phyloP scores from a whole-genome alignment of 805 yeast species.

The Candida ipomoeae region DNA sequence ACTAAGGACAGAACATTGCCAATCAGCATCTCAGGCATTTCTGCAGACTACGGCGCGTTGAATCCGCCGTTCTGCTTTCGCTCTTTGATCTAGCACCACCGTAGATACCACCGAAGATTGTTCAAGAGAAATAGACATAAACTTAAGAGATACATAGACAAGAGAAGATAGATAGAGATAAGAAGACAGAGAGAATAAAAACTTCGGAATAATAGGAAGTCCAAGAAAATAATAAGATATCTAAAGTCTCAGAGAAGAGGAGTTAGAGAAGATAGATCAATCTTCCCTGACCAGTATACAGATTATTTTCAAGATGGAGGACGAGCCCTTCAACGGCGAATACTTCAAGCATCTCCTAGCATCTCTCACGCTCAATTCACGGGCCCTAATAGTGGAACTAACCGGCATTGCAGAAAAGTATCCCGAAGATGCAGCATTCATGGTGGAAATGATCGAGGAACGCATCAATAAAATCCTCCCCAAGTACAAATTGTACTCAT shows the following conservation, averaged over 20 bases:
- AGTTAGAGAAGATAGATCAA: neutral
- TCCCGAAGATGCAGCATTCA: slow-evolving; percentile 29
- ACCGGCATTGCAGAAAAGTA: slow-evolving; percentile 35
- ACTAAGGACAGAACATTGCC: slow-evolving; percentile 1
- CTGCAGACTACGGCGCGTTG: neutral
- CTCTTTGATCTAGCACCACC: neutral
- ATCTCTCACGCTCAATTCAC: slow-evolving; percentile 34
- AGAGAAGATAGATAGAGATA: neutral
- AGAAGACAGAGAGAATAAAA: neutral
- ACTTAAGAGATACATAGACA: neutral
- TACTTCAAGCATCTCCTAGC: slow-evolving; percentile 29
- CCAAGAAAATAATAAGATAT: neutral
- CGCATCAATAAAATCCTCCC: slow-evolving; percentile 37
- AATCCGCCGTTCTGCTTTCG: neutral
- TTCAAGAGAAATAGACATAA: neutral
- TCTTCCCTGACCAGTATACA: too few relatives aligned
- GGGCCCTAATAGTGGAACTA: slow-evolving; percentile 37
- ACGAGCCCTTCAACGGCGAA: slow-evolving; percentile 24
- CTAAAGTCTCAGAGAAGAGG: neutral
- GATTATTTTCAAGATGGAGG: slow-evolving; percentile 8
- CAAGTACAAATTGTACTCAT: slow-evolving; percentile 29
- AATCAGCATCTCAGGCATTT: neutral
- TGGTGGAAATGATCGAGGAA: slow-evolving; percentile 32
- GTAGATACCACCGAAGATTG: neutral
- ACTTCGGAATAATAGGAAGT: neutral